Evolutionary conservation across 1,284 basidiomycete genomes (phyloP), one percentile per base, ranked within the genome.

Genomic region (Coniferiporia weirii): DNA sequence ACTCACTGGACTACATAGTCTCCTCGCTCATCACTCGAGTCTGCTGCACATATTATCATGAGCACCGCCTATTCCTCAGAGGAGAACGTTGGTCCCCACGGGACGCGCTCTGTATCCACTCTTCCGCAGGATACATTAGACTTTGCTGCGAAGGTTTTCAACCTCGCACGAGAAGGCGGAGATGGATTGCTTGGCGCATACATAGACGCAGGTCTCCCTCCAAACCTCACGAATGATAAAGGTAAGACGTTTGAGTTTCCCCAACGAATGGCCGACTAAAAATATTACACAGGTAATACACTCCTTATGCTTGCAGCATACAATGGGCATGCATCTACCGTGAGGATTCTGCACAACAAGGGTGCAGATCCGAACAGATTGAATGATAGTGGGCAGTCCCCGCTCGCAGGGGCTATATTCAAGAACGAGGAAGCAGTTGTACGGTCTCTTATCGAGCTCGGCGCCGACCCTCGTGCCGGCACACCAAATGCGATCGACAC

Each of bases 291-390:
- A 82, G 89, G 89, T 17, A 90, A 91, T 68, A 88, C 87, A 2
- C 75, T 93, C 5, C 76, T 94, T 60, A 94, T 94, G 90, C 81
- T 93, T 45, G 85, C 89, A 1, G 80, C 89, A 2, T 94, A 94
- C 69, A 83, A 86, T 46, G 90, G 91, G 0, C 89, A 92, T 64
- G 68, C 74, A 0, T 73, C 77, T 1, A 80, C 89, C 17, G 77
- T 84, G 0, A 71, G 72, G 45, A 75, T 74, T 7, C 76, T 92
- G 22, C 68, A 91, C 44, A 64, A 69, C 5, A 76, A 78, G 32
- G 81, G 82, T 1, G 88, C 82, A 43, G 87, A 92, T 69, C 79
- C 83, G 0, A 85, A 93, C 67, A 78, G 83, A 19, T 68, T 85
- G 40, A 95, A 95, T 69, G 89, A 89, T 63, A 77, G 81, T 3